Conservation (phyloP, 2,329 filamentous ascomycete genomes). For the Fusarium musae region DNA sequence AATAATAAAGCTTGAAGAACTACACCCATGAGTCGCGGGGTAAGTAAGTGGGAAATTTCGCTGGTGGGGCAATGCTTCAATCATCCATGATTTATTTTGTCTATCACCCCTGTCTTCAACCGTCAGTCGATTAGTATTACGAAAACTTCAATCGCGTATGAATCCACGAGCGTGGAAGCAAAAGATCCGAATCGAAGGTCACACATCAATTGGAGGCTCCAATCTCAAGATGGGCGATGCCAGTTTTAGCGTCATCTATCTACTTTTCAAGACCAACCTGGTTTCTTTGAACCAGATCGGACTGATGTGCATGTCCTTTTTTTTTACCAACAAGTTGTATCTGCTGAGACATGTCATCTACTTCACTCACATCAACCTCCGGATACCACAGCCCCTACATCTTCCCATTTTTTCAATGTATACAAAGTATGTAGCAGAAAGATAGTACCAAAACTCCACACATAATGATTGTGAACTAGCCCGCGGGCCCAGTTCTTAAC, state of each 20-base stretch:
- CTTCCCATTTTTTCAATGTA: constrained; percentile 17
- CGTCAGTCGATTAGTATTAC: not conserved
- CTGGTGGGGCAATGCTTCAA: constrained; percentile 16
- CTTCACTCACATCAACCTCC: not conserved
- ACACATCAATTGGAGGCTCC: not conserved
- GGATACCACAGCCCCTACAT: not conserved
- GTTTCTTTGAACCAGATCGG: not conserved
- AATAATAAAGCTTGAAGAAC: constrained; percentile 5
- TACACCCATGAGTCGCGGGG: constrained; percentile 18
- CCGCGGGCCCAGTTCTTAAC: not conserved
- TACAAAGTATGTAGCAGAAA: not conserved
- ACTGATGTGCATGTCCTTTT: not conserved
- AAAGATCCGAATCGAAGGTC: not conserved
- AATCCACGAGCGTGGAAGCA: not conserved
- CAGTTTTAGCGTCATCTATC: constrained; percentile 7
- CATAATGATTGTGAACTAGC: constrained; percentile 20
- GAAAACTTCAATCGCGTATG: not conserved
- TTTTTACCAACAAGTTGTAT: not conserved
- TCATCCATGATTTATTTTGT: constrained; percentile 14
- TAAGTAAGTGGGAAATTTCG: constrained; percentile 30
- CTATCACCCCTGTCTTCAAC: not conserved
- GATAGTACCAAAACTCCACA: constrained; percentile 29
- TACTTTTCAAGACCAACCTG: not conserved
- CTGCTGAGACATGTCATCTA: not conserved
- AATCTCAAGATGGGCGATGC: constrained; percentile 9